These are phyloP conservation scores for Trichoderma gracile DNA, from an alignment of 2,329 filamentous ascomycete species.

Conservation along the genomic window DNA sequence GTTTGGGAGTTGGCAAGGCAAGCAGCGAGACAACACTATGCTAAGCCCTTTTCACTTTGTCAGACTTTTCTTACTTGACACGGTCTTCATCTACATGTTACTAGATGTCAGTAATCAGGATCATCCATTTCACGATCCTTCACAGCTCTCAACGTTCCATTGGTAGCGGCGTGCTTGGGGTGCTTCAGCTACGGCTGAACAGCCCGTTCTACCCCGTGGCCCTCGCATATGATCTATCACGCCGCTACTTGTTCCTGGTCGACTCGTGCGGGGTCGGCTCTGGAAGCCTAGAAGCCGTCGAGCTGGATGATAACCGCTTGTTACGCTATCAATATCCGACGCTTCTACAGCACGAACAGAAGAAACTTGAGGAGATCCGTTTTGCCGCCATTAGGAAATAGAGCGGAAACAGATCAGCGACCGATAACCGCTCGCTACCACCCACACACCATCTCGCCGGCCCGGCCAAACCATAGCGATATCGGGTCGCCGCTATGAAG, in stretches of 20 bases:
- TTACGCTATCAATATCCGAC: neutral
- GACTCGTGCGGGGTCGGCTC: neutral
- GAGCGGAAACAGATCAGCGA: constrained; percentile 17
- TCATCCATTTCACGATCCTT: constrained; percentile 3
- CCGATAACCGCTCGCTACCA: constrained; percentile 18
- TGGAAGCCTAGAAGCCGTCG: neutral
- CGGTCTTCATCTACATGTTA: neutral
- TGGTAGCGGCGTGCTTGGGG: neutral
- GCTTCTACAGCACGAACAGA: neutral
- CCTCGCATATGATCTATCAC: constrained; percentile 15
- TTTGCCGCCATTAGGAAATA: constrained; percentile 10
- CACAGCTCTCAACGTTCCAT: neutral
- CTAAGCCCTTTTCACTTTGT: no score
- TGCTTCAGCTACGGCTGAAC: constrained; percentile 18
- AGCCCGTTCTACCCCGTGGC: neutral
- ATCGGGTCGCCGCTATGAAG: constrained; percentile 11
- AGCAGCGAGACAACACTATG: neutral
- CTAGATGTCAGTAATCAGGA: neutral
- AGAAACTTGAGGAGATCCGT: neutral
- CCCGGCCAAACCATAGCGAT: constrained; percentile 19
- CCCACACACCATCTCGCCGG: constrained; percentile 16
- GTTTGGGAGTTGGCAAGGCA: neutral
- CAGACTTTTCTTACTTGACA: neutral
- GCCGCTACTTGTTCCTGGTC: neutral
- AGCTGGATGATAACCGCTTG: constrained; percentile 1